Base-by-base conservation (phyloP, 148 eudicot species). In the Cornus florida region DNA sequence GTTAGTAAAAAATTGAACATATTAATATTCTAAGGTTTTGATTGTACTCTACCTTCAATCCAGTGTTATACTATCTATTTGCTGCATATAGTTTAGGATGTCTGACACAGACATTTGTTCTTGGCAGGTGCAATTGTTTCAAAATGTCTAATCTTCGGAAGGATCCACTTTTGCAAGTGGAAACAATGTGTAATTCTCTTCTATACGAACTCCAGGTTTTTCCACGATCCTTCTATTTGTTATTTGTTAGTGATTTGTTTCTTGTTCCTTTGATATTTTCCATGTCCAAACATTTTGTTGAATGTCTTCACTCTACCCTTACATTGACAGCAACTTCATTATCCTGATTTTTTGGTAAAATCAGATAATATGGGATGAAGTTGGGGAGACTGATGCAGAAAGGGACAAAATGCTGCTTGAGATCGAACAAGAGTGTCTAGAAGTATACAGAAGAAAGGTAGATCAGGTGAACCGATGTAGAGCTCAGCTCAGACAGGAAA, bases 281-380 rank as follows among this genome's bases (percentile, higher is more conserved):
- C 60, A 50, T 4, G 62, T 28, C 28, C 19, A 41, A 19, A 31
- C 17, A 46, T 11, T 0, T 41, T 6, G 17, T 20, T 72, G 46
- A 13, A 14, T 38, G 69, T 60, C 5, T 22, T 38, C 57, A 60
- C 1, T 17, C 6, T 22, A 39, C 19, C 13, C 24, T 46, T 50
- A 3, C 11, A 1, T 11, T 80, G 35, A 24, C 23, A 31, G 38
- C 8, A 4, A 67, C 33, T 8, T 73, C 28, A 24, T 74, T 66
- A 7, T 53, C 77, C 17, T 31, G 67, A 38, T 50, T 67, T 59
- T 62, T 74, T 32, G 33, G 5, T 70, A 10, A 48, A 70, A 41
- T 33, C 71, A 92, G 97, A 81, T 88, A 70, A 91, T 92, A 78
- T 92, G 97, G 97, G 92, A 91, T 82, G 94, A 92, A 75, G 88